Evolutionary conservation across 805 yeast species (phyloP).

Genomic region (Wickerhamia fluorescens): DNA sequence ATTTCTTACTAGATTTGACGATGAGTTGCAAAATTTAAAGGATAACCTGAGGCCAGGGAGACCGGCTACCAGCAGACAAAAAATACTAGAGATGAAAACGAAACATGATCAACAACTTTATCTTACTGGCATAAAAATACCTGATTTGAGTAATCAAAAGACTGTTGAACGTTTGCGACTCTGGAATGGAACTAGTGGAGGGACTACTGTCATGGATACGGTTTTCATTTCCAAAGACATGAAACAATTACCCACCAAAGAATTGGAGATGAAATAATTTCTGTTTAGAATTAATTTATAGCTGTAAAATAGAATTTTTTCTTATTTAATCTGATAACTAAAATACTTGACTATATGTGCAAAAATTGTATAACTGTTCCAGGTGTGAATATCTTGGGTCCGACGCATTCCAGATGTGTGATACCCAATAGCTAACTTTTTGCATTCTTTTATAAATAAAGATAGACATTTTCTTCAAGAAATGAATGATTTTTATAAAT

Average conservation of each 20-base stretch:
- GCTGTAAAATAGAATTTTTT: no score
- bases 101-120: slow-evolving; percentile 59
- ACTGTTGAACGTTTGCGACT: slow-evolving; percentile 54
- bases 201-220: slow-evolving; percentile 56
- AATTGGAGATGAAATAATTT: slow-evolving; percentile 6
- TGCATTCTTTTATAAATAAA: no score
- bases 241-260: slow-evolving; percentile 16
- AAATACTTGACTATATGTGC: no score
- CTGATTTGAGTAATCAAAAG: slow-evolving; percentile 57
- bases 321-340: no score
- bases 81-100: slow-evolving; percentile 51
- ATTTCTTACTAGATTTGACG: slow-evolving; percentile 64
- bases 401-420: no score
- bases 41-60: slow-evolving; percentile 76
- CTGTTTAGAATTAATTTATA: no score
- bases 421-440: no score
- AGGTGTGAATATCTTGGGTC: no score
- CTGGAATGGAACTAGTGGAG: slow-evolving; percentile 85
- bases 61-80: slow-evolving; percentile 71
- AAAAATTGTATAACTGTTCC: no score
- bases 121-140: slow-evolving; percentile 61
- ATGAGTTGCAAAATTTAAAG: slow-evolving; percentile 59
- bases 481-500: no score
- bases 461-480: no score
- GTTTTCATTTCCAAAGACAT: slow-evolving; percentile 26